Base-by-base conservation (phyloP, 2,329 filamentous ascomycete species). In the Geosmithia putterillii region DNA sequence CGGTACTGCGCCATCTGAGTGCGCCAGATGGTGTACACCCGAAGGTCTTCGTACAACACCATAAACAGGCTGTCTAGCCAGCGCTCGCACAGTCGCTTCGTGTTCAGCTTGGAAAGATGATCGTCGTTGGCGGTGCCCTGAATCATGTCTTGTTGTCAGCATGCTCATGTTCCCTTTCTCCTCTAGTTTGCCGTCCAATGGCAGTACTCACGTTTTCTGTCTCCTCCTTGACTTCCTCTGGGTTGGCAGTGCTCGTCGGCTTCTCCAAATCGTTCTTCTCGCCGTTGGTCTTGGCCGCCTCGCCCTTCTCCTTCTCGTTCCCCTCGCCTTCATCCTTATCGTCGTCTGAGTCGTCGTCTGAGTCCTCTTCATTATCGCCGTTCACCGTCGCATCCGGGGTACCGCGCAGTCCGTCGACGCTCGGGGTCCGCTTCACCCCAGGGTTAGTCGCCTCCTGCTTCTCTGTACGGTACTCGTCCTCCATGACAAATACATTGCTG, bases 1-100 rank as follows among this genome's bases (percentile, higher is more conserved):
- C 86, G 82, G 59, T 89, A 95, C 60, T 96, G 90, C 0, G 88
- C 86, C 79, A 96, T 92, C 61, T 98, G 92, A 1, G 92, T 96
- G 45, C 92, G 83, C 92, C 92, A 98, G 61, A 98, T 98, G 12
- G 92, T 98, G 69, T 98, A 98, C 39, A 98, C 90, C 41, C 92
- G 86, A 17, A 98, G 74, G 57, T 98, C 92, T 62, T 98, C 92
- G 60, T 98, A 98, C 3, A 98, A 74, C 0, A 96, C 92, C 92
- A 98, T 98, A 68, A 98, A 98, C 19, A 98, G 74, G 55, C 94
- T 96, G 63, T 98, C 92, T 2, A 98, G 75, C 92, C 92, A 98
- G 52, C 92, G 81, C 64, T 98, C 92, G 57, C 92, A 98, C 1
- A 98, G 76, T 1, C 92, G 83, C 67, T 98, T 98, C 63, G 95